phyloP scores from a whole-genome alignment of 306 rosid species.

The Canavalia ensiformis region DNA sequence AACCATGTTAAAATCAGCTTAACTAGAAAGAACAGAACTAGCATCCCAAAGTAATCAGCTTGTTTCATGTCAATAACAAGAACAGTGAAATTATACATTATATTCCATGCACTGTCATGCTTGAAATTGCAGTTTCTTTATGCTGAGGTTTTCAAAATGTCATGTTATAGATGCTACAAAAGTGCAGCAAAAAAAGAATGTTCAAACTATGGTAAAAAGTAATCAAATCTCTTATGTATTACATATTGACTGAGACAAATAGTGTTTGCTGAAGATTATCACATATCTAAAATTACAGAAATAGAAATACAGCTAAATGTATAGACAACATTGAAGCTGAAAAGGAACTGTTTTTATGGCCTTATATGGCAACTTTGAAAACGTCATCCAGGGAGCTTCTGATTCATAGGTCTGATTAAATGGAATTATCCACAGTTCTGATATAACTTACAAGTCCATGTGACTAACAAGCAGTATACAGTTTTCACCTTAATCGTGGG shows the following conservation, averaged over 20 bases:
- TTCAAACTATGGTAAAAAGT: neutral
- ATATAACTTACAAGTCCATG: neutral
- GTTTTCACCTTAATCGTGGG: slow-evolving; percentile 5
- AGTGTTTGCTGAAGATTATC: neutral
- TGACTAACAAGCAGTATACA: neutral
- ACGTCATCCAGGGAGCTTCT: slow-evolving; percentile 4
- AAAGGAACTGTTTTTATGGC: neutral
- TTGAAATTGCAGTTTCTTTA: slow-evolving; percentile 5
- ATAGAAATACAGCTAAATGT: neutral
- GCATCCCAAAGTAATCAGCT: slow-evolving; percentile 33
- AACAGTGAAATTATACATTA: slow-evolving; percentile 4
- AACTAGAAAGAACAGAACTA: neutral
- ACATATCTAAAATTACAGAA: slow-evolving; percentile 1
- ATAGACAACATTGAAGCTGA: neutral
- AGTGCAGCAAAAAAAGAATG: neutral
- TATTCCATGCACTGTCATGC: slow-evolving; percentile 30
- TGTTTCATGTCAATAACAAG: neutral
- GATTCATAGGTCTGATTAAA: neutral
- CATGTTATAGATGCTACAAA: neutral
- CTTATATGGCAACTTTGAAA: slow-evolving; percentile 1
- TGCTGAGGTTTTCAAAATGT: neutral
- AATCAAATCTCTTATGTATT: slow-evolving; percentile 4
- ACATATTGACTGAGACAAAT: neutral
- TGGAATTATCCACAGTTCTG: neutral
- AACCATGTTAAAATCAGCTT: neutral